These are phyloP conservation scores for Clathrospora elynae DNA, from an alignment of 2,329 filamentous ascomycete genomes.

Conservation along the genomic window DNA sequence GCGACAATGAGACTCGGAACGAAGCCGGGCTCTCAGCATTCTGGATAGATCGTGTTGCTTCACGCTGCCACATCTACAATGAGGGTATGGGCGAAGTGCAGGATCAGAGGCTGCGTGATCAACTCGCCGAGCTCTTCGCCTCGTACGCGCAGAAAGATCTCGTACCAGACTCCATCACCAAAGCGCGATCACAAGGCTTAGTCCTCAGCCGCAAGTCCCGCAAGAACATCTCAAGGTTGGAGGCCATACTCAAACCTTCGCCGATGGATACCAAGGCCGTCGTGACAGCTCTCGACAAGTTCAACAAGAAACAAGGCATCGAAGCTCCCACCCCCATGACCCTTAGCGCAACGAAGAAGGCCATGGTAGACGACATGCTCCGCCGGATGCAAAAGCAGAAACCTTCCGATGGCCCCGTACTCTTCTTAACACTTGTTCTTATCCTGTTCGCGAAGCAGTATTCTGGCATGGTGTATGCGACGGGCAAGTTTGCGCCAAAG, in stretches of 20 bases:
- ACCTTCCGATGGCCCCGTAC: slow-evolving; percentile 40
- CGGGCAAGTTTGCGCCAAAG: slow-evolving; percentile 50
- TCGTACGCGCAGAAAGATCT: slow-evolving; percentile 42
- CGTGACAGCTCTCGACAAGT: slow-evolving; percentile 35
- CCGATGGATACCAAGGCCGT: slow-evolving; percentile 18
- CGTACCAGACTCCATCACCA: slow-evolving; percentile 39
- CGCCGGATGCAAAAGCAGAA: slow-evolving; percentile 44
- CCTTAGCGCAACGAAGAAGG: slow-evolving; percentile 29
- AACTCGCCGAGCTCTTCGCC: slow-evolving; percentile 41
- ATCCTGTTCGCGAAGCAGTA: slow-evolving; percentile 39
- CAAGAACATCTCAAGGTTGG: slow-evolving; percentile 40
- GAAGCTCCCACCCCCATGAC: slow-evolving; percentile 4
- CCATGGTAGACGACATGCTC: slow-evolving; percentile 40
- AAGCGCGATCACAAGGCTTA: slow-evolving; percentile 39
- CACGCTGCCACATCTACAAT: slow-evolving; percentile 35
- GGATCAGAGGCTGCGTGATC: slow-evolving; percentile 41
- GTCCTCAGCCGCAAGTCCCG: slow-evolving; percentile 38
- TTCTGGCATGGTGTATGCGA: slow-evolving; percentile 47
- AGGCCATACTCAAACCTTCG: slow-evolving; percentile 24
- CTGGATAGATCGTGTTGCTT: slow-evolving; percentile 41
- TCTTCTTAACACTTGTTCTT: slow-evolving; percentile 47
- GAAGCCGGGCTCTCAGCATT: slow-evolving; percentile 38
- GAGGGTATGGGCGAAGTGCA: slow-evolving; percentile 29
- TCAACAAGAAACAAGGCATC: slow-evolving; percentile 42
- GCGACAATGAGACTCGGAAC: slow-evolving; percentile 34